Base-by-base conservation (phyloP, 1,284 basidiomycete genomes). In the Ganoderma leucocontextum region DNA sequence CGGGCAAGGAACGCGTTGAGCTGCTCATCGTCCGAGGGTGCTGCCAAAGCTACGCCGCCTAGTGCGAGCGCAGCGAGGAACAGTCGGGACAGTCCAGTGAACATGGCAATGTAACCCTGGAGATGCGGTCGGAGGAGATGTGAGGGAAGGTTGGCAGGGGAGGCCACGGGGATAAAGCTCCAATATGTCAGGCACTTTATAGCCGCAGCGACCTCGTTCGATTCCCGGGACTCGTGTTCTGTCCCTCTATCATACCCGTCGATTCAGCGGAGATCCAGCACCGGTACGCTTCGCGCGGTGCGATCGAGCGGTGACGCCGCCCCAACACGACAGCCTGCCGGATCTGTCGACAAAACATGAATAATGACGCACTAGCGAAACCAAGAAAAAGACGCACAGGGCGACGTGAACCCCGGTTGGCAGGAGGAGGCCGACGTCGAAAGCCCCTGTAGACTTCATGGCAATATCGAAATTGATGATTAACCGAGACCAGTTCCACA, bases 1-100 rank as follows among this genome's bases (percentile, higher is more conserved):
- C 70, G 64, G 47, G 72, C 70, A 55, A 71, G 57, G 70, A 73
- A 71, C 33, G 65, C 66, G 22, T 59, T 64, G 47, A 73, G 42
- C 63, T 73, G 64, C 35, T 65, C 63, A 39, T 73, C 70, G 36
- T 52, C 59, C 10, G 63, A 52, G 17, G 68, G 70, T 4, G 60
- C 29, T 2, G 68, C 68, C 29, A 35, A 61, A 47, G 62, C 64
- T 3, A 60, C 41, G 44, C 68, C 49, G 60, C 66, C 62, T 17
- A 65, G 41, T 29, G 72, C 72, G 52, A 70, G 57, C 39, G 66
- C 62, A 38, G 70, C 64, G 47, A 71, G 64, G 53, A 71, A 63
- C n/a, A 70, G 58, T 19, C 61, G 61, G 38, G 67, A 65, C 25
- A 73, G 61, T 44, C 67, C 63, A 41, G 62, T 57, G 53, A 73